Evolutionary conservation across 1,284 basidiomycete genomes (phyloP), one percentile per base, ranked within the genome.

Genomic region (Cryptococcus amylolentus): DNA sequence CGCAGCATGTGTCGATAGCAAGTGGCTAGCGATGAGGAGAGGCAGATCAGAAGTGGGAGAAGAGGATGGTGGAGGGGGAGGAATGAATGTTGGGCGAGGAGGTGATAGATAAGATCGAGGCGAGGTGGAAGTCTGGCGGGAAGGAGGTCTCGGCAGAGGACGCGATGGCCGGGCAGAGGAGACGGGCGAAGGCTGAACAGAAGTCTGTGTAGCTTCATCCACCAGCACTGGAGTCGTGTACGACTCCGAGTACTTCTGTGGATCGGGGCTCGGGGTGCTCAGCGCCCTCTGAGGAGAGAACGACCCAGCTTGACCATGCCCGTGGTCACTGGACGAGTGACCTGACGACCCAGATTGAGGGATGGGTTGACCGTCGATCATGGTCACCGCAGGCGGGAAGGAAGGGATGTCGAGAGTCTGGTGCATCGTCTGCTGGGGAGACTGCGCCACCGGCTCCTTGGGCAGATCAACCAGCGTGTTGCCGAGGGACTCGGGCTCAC

Each of bases 1-100:
- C 8, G 63, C 48, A 14, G 68, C 71, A 28, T 73, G 71, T 1
- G 63, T 58, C n/a, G 56, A 65, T 8, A 73, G 62, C 13, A 73
- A 52, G 38, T 73, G 66, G 12, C 66, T 67, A 6, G 68, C 69
- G 16, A 69, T 62, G 8, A 64, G 57, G 0, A 70, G 54, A 0
- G 66, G 61, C 0, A 65, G 49, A 13, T 55, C 51, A 1, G 38
- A 18, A 10, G 50, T 14, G 2, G 52, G 52, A 0, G 57, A 52
- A 4, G 57, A 56, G 12, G 48, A 47, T 0, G 62, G 57, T 12
- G 62, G 56, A 5, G 58, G 37, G 14, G 52, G 52, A 14, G 46
- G 56, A n/a, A 51, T 45, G 42, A 45, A 58, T 20, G 53, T 55
- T 8, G 49, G 49, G 41, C 27, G 39, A 23, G 57, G 49, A 7